These are phyloP conservation scores for Blastocrithidia nonstop DNA, from an alignment of 208 protist species.

Conservation along the genomic window DNA sequence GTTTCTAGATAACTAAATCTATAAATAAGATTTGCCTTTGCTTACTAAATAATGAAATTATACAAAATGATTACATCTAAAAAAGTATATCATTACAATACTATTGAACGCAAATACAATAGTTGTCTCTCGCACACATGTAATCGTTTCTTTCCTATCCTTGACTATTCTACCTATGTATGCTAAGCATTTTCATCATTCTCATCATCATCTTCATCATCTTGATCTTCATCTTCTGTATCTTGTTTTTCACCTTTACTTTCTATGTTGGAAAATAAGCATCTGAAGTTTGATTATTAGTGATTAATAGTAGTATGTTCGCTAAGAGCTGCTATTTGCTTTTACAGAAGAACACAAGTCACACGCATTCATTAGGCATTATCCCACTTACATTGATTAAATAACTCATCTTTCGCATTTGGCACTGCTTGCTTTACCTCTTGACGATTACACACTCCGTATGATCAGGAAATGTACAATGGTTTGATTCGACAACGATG, in stretches of 20 bases:
- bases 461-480: slow-evolving; percentile 26
- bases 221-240: slow-evolving; percentile 25
- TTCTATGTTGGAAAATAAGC: slow-evolving; percentile 1
- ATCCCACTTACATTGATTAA: slow-evolving; percentile 12
- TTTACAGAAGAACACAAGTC: slow-evolving; percentile 20
- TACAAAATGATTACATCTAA: too few relatives aligned
- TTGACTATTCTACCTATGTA: background rate
- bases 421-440: slow-evolving; percentile 11
- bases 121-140: too few relatives aligned
- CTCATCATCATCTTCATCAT: too few relatives aligned
- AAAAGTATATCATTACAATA: too few relatives aligned
- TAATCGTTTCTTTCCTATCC: too few relatives aligned
- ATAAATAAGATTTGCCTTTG: too few relatives aligned
- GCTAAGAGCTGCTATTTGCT: too few relatives aligned
- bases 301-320: too few relatives aligned
- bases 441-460: slow-evolving; percentile 9
- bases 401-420: slow-evolving; percentile 13
- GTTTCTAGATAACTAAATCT: too few relatives aligned
- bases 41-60: too few relatives aligned
- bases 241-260: background rate
- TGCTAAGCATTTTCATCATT: slow-evolving; percentile 26
- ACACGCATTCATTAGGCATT: slow-evolving; percentile 9
- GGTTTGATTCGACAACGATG: background rate
- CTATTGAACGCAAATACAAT: too few relatives aligned
- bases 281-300: background rate